These are phyloP conservation scores for Neurospora sp. DNA, from an alignment of 495 filamentous ascomycete species.

Conservation along the genomic window DNA sequence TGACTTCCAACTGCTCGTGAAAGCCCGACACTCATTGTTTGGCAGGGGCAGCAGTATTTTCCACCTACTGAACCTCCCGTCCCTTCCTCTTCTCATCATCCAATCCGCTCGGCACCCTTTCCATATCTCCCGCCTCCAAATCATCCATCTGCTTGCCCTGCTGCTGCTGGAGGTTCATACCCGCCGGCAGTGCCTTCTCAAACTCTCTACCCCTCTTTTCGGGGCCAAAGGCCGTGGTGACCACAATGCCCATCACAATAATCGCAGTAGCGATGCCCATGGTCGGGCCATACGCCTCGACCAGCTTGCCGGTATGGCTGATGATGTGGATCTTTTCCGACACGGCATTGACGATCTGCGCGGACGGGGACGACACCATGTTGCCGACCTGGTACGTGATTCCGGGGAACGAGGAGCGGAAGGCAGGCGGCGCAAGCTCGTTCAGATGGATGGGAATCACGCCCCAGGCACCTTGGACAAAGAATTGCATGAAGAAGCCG, in stretches of 20 bases:
- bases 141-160: slow-evolving; percentile 7
- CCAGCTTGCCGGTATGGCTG: slow-evolving; percentile 35
- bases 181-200: slow-evolving; percentile 47
- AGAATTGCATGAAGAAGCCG: slow-evolving; percentile 72
- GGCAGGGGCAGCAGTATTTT: not conserved
- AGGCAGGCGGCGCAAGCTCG: slow-evolving; percentile 64
- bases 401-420: slow-evolving; percentile 59
- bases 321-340: slow-evolving; percentile 45
- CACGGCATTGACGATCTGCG: slow-evolving; percentile 62
- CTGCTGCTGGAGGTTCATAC: slow-evolving; percentile 29
- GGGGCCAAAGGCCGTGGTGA: slow-evolving; percentile 49
- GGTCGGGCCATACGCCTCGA: slow-evolving; percentile 55
- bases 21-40: not conserved
- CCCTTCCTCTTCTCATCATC: not conserved
- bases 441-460: slow-evolving; percentile 72
- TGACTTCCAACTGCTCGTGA: not conserved
- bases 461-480: slow-evolving; percentile 69
- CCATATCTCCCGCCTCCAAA: slow-evolving; percentile 7
- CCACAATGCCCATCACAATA: slow-evolving; percentile 51
- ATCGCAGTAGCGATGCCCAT: slow-evolving; percentile 65
- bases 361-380: slow-evolving; percentile 62
- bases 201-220: slow-evolving; percentile 62
- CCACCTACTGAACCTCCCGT: not conserved
- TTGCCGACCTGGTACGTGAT: slow-evolving; percentile 67
- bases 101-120: not conserved